Evolutionary conservation across 352 stramenopile genomes (phyloP), one percentile per base, ranked within the genome.

Genomic region (Pythium phragmitis): DNA sequence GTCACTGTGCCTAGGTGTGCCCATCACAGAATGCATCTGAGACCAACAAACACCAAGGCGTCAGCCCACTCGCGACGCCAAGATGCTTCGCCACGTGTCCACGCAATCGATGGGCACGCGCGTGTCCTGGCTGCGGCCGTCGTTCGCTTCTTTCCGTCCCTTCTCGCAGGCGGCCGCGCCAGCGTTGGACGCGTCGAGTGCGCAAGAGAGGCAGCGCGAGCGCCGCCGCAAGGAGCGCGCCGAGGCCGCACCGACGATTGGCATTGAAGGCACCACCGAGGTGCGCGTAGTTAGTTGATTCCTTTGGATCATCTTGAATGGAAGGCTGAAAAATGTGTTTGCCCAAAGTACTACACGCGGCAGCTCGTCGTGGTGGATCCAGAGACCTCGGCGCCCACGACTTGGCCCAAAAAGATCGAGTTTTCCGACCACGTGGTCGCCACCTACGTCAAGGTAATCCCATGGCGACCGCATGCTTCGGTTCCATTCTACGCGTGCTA

Each of bases 331-430:
- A 41, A 39, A 12, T 47, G 52, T 7, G 58, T 7, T 21, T 28
- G 33, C 69, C 9, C 42, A 33, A 66, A 87, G 48, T 75, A 67
- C 36, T 88, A 91, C 45, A 59, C 73, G 8, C 81, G 82, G 19
- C 80, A 91, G 54, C 79, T 79, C 21, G 69, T 90, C 17, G 70
- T 92, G 12, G 72, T 92, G 21, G 84, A 91, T 49, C 47, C 66
- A 0, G 58, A 76, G 16, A 58, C 57, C 41, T 68, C 75, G 51
- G 75, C 80, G 14, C 64, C 64, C 7, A 70, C 76, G 17, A 56
- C 70, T 12, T 92, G 84, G 84, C 78, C 79, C 1, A 80, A 86
- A 57, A 91, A 89, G 56, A 70, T 91, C n/a, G 84, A 92, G 55
- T 64, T 76, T 4, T 86, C 80, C 16, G 71, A 84, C 52, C 84